Conservation (phyloP, 495 filamentous ascomycete species). For the Trichoderma asperelloides region DNA sequence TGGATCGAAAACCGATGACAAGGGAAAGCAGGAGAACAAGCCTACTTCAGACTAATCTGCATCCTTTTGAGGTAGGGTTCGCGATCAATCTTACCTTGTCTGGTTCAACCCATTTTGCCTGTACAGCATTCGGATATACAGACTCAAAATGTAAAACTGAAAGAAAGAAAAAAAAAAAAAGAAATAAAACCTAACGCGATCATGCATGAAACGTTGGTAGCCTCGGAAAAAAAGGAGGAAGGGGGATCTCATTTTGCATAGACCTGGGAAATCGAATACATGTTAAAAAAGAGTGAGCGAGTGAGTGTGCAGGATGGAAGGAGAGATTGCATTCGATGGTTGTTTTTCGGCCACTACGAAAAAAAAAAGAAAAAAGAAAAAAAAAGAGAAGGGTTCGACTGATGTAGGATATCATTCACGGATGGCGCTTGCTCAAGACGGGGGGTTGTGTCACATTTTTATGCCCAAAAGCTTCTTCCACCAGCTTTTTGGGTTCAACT, state of each 20-base stretch:
- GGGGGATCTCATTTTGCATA: neutral
- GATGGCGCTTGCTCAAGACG: neutral
- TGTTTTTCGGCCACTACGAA: neutral
- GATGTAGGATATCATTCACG: neutral
- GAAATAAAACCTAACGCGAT: neutral
- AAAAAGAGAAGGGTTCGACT: neutral
- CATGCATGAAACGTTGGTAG: neutral
- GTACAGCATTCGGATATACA: neutral
- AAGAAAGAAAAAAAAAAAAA: neutral
- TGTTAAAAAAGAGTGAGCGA: neutral
- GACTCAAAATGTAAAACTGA: neutral
- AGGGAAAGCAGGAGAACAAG: slow-evolving; percentile 13
- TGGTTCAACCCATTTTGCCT: neutral
- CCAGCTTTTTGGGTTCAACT: neutral
- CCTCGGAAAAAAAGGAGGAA: neutral
- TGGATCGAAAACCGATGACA: slow-evolving; percentile 24
- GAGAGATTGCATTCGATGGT: neutral
- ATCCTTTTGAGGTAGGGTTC: neutral
- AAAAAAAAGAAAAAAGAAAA: neutral
- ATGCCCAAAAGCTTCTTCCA: neutral
- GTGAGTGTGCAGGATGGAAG: too few relatives aligned
- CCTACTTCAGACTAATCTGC: neutral
- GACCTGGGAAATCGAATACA: neutral
- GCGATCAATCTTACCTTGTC: neutral
- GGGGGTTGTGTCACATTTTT: too few relatives aligned